Base-by-base conservation (phyloP, 306 rosid species). In the Cicer judaicum region DNA sequence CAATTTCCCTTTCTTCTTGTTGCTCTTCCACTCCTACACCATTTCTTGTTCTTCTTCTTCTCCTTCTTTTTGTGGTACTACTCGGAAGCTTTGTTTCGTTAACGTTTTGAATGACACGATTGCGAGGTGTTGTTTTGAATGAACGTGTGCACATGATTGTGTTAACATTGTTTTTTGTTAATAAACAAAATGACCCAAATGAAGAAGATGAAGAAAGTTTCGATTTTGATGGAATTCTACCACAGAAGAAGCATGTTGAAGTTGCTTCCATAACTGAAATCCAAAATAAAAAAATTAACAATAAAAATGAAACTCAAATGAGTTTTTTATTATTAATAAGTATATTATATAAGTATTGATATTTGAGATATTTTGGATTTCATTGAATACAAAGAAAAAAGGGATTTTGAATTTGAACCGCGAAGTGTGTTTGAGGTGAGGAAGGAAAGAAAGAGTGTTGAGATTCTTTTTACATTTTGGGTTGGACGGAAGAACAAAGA, bases 231-330 rank as follows among this genome's bases (percentile, higher is more conserved):
- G 85, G 85, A 65, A 71, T 42, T 66, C 74, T 44, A 12, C 78
- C 82, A 60, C 89, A 80, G 77, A 74, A 80, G 73, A 83, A 83
- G 81, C 83, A 80, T 52, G 81, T 34, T 9, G 73, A 77, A 14
- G 70, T 64, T 38, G 70, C 67, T 50, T 75, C 87, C 87, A 83
- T 81, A 6, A 8, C 49, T 61, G 76, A 7, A 10, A 6, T 19
- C 68, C 16, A 54, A n/a, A 14, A 9, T 14, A 14, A 5, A 49
- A 49, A 49, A 64, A 13, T 29, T 29, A 29, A 29, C 36, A 3
- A 29, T 29, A 29, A 64, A 15, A 7, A 55, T 41, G 43, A 78
- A 41, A 57, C 60, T 38, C 59, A 12, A 10, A 34, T 60, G 46
- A 44, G 61, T 29, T 29, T 54, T 54, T 54, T 54, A 8, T 54